These are phyloP conservation scores for Tilletiaria anomala DNA, from an alignment of 1,284 basidiomycete species.

Conservation along the genomic window DNA sequence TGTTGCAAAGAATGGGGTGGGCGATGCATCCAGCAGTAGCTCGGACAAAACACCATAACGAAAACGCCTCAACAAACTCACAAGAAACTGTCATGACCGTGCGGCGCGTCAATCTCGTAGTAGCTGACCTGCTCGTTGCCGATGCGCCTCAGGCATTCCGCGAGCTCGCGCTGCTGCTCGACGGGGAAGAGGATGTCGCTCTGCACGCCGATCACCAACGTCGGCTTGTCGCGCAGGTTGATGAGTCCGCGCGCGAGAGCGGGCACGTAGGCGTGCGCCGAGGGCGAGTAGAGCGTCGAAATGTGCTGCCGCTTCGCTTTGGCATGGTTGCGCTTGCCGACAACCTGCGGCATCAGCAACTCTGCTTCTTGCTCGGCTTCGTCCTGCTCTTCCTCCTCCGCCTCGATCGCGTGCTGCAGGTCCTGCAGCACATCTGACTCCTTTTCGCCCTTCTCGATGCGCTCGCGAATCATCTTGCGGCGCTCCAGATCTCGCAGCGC, in stretches of 20 bases:
- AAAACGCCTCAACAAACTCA: slow-evolving; percentile 38
- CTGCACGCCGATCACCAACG: slow-evolving; percentile 83
- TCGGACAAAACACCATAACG: background rate
- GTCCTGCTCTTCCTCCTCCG: slow-evolving; percentile 5
- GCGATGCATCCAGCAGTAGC: background rate
- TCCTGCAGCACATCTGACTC: background rate
- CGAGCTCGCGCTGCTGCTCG: slow-evolving; percentile 89
- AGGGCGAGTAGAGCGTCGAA: slow-evolving; percentile 45
- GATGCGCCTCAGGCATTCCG: slow-evolving; percentile 74
- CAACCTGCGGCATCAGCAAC: background rate
- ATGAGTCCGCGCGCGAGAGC: slow-evolving; percentile 68
- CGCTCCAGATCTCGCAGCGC: slow-evolving; percentile 54
- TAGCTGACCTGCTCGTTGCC: slow-evolving; percentile 69
- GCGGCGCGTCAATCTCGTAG: slow-evolving; percentile 93
- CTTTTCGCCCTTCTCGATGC: slow-evolving; percentile 1
- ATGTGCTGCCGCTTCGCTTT: slow-evolving; percentile 44
- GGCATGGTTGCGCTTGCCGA: background rate
- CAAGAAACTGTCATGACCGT: slow-evolving; percentile 89
- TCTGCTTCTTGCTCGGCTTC: slow-evolving; percentile 2
- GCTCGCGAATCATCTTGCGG: slow-evolving; percentile 5
- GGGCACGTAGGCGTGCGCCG: slow-evolving; percentile 54
- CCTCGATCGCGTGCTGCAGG: slow-evolving; percentile 1
- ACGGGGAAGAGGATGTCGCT: slow-evolving; percentile 93
- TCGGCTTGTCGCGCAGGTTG: slow-evolving; percentile 63
- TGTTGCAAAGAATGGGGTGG: background rate